Base-by-base conservation (phyloP, 768 basidiomycete genomes). In the Russula compacta region DNA sequence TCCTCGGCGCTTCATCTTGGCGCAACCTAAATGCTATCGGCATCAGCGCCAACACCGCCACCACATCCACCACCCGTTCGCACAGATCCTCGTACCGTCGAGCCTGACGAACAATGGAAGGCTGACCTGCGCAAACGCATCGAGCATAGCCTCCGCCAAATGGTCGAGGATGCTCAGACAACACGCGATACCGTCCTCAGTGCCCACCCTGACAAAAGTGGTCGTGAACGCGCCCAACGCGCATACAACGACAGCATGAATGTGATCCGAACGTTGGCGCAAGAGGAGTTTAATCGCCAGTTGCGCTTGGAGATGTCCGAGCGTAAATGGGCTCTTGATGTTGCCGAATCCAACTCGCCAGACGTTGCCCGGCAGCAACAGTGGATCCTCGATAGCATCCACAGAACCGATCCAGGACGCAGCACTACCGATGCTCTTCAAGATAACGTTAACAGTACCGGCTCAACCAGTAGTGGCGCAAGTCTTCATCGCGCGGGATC, bases 401-500 rank as follows among this genome's bases (percentile, higher is more conserved):
- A 49, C 38, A 66, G 58, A 59, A 12, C 24, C 21, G 59, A 64
- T 0, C 44, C 49, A n/a, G 35, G 24, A 29, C 24, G 24, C 24
- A 58, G 29, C 38, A 12, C 12, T 32, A 8, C 15, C 48, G 51
- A 51, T 53, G 40, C 32, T 17, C n/a, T 39, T 14, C 64, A 42
- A 12, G 49, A 59, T 2, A 64, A 59, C 32, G 49, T 64, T 40
- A 64, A 64, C 42, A 61, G 63, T 33, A 60, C 48, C 11, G 61
- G 61, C 21, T 63, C 61, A 24, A 29, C 39, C 29, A 47, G 59
- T 15, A 64, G 59, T 10, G 47, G 58, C 49, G 49, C 42, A 38
- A 59, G 63, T 19, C 59, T 78, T 56, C 52, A 58, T 54, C 61
- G 61, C 17, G 61, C 56, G 7, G 57, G 61, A 33, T 58, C 61